Base-by-base conservation (phyloP, 2,329 filamentous ascomycete genomes). In the Lasiodiplodia citricola region DNA sequence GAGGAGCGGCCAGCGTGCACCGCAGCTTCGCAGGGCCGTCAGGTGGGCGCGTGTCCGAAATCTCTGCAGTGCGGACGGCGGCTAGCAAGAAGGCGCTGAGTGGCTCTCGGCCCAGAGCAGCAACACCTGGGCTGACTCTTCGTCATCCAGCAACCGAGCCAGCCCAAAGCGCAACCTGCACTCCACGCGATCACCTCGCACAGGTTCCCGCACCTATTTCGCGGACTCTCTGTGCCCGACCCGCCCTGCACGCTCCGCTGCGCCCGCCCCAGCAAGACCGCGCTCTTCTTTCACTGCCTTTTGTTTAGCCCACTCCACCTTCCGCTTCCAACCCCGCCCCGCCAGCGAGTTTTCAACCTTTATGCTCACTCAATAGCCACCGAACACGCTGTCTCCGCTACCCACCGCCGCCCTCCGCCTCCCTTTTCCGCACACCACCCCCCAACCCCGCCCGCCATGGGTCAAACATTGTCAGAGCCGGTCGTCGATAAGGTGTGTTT, bases 381-480 rank as follows among this genome's bases (percentile, higher is more conserved):
- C 60, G 55, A 64, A 63, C 63, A 66, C 68, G 55, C 62, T 50
- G 52, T 66, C 54, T 52, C 63, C 57, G 57, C 51, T 44, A 65
- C 63, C 60, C 68, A 69, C 60, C 68, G 56, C 63, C 68, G 62
- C 68, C 23, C 51, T 66, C 62, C 63, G 10, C 21, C 31, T 35
- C 60, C 60, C 63, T 54, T 37, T 65, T 47, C 54, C 16, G 25
- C 41, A n/a, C 21, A 23, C 52, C n/a, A 31, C 57, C 21, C 28
- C 47, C 60, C 60, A 52, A 2, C 50, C 41, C 16, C 14, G 51
- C 25, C 51, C 67, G 23, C 18, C 28, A 99, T 99, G 96, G 96
- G 96, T 88, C 96, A 99, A 87, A 99, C 96, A 83, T 91, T 99
- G 80, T 98, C 95, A 78, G 96, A 99, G 87, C 96, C 96, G 78